Conservation (phyloP, 768 basidiomycete genomes). For the Auriscalpium microsporum region DNA sequence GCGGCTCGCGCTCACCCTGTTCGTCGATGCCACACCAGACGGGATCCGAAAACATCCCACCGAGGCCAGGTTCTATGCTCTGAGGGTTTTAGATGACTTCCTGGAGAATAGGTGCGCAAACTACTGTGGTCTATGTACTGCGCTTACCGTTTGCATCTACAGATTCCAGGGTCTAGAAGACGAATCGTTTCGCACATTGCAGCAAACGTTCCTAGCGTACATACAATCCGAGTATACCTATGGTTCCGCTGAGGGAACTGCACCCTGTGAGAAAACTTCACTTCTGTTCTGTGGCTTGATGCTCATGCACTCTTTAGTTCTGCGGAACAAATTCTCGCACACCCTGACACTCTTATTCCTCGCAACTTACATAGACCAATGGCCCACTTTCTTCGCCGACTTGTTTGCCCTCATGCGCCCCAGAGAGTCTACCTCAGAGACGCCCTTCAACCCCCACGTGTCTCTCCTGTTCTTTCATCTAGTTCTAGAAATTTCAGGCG, state of each 20-base stretch:
- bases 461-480: slow-evolving; percentile 87
- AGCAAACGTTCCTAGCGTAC: slow-evolving; percentile 72
- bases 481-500: slow-evolving; percentile 89
- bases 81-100: slow-evolving; percentile 75
- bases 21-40: slow-evolving; percentile 51
- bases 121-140: not conserved
- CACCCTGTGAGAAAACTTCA: slow-evolving; percentile 56
- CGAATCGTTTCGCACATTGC: slow-evolving; percentile 61
- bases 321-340: slow-evolving; percentile 94
- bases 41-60: slow-evolving; percentile 61
- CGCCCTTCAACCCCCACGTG: slow-evolving; percentile 73
- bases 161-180: slow-evolving; percentile 64
- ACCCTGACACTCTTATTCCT: slow-evolving; percentile 85
- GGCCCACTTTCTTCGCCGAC: slow-evolving; percentile 79
- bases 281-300: slow-evolving; percentile 8
- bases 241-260: slow-evolving; percentile 74
- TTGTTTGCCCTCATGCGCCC: slow-evolving; percentile 66
- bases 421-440: slow-evolving; percentile 43
- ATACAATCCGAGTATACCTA: slow-evolving; percentile 83
- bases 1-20: slow-evolving; percentile 72
- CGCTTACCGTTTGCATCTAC: not conserved
- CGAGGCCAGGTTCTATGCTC: slow-evolving; percentile 72
- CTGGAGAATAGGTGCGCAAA: slow-evolving; percentile 68
- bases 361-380: slow-evolving; percentile 76
- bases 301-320: slow-evolving; percentile 36